phyloP scores from a whole-genome alignment of 2,329 filamentous ascomycete species.

The Phyllosticta citriasiana region DNA sequence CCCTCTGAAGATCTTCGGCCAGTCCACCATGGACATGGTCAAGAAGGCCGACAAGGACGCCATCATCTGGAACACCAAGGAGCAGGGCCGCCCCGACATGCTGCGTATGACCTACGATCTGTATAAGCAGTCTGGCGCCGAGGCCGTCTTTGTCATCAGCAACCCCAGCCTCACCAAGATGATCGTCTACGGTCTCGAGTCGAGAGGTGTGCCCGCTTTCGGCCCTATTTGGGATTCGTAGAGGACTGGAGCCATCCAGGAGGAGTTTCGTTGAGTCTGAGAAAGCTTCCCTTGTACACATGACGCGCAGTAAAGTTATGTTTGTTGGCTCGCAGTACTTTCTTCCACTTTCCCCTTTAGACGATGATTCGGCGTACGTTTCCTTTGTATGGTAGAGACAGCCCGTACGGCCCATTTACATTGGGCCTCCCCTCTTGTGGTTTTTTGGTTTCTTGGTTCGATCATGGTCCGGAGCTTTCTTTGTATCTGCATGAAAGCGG shows the following conservation, averaged over 20 bases:
- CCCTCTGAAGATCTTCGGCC: slow-evolving; percentile 54
- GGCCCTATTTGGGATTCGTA: slow-evolving; percentile 66
- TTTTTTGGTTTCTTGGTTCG: neutral
- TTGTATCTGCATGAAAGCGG: neutral
- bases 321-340: neutral
- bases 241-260: slow-evolving; percentile 10
- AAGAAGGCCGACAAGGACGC: slow-evolving; percentile 49
- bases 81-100: slow-evolving; percentile 51
- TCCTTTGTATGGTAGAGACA: neutral
- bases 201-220: slow-evolving; percentile 55
- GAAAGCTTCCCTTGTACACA: neutral
- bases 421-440: neutral
- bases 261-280: slow-evolving; percentile 7
- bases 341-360: neutral
- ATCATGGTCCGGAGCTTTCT: neutral
- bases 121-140: slow-evolving; percentile 37
- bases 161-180: slow-evolving; percentile 58
- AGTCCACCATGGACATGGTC: slow-evolving; percentile 47
- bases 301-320: neutral
- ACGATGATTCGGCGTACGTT: neutral
- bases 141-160: slow-evolving; percentile 65
- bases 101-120: slow-evolving; percentile 45
- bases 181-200: slow-evolving; percentile 60
- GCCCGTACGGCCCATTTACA: neutral
- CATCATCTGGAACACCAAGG: slow-evolving; percentile 56